A percentile compares a stretch with the other conserved stretches of the same genome.
Evolutionary conservation across 768 basidiomycete genomes (phyloP).

Genomic region (Collybia sp.): DNA sequence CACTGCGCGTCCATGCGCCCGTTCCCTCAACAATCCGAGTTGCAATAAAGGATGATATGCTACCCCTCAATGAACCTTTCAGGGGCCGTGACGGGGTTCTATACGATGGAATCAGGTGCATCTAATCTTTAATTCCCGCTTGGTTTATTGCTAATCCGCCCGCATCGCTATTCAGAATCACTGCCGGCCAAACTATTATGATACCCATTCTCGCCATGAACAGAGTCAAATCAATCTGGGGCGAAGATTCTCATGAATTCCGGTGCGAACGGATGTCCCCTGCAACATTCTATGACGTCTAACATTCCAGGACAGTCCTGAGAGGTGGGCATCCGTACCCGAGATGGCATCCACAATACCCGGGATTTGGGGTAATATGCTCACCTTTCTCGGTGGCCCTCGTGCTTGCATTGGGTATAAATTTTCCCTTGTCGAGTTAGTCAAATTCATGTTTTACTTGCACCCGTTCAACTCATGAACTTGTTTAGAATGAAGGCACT

Average conservation of each 20-base stretch:
- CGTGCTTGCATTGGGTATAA: slow-evolving; percentile 58
- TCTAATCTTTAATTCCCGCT: slow-evolving; percentile 3
- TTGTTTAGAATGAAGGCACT: slow-evolving; percentile 30
- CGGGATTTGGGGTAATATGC: slow-evolving; percentile 48
- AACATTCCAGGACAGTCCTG: slow-evolving; percentile 36
- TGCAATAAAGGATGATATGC: slow-evolving; percentile 41
- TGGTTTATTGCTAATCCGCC: neutral
- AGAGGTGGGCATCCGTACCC: slow-evolving; percentile 49
- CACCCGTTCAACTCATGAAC: neutral
- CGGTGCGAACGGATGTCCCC: slow-evolving; percentile 28
- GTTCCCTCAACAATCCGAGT: slow-evolving; percentile 33
- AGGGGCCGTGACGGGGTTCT: slow-evolving; percentile 32
- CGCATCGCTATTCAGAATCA: neutral
- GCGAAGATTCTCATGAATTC: slow-evolving; percentile 54
- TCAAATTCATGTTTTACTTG: slow-evolving; percentile 2
- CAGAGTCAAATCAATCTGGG: slow-evolving; percentile 47
- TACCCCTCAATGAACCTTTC: slow-evolving; percentile 43
- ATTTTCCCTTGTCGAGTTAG: slow-evolving; percentile 55
- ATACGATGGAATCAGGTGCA: slow-evolving; percentile 30
- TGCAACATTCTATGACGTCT: neutral
- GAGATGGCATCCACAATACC: slow-evolving; percentile 38
- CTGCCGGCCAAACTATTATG: slow-evolving; percentile 32
- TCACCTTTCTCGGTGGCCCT: slow-evolving; percentile 58
- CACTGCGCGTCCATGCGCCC: slow-evolving; percentile 47
- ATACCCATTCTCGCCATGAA: slow-evolving; percentile 50